Percentiles rank a stretch among this genome's conserved stretches.
These are phyloP conservation scores for Talaromyces pinophilus DNA, from an alignment of 2,329 filamentous ascomycete genomes.

Conservation along the genomic window DNA sequence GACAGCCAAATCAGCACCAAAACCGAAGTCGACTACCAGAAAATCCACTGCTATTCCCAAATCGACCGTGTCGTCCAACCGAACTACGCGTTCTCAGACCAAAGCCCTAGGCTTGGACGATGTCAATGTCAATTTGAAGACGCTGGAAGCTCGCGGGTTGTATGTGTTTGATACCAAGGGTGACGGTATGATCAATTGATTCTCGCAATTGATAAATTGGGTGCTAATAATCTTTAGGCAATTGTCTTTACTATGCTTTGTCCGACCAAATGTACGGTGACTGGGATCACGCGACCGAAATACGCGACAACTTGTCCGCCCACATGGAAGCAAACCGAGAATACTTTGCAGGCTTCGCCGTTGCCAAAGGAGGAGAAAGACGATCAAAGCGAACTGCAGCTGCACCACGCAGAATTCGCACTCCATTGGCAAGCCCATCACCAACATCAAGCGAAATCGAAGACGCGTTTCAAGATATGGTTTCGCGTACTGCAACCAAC, in stretches of 20 bases:
- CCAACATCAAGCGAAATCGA: slow-evolving; percentile 59
- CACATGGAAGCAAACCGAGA: slow-evolving; percentile 63
- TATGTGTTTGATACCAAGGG: slow-evolving; percentile 62
- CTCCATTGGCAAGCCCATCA: slow-evolving; percentile 25
- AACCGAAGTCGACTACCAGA: not conserved
- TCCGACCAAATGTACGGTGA: slow-evolving; percentile 67
- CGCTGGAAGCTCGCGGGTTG: slow-evolving; percentile 57
- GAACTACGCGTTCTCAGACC: slow-evolving; percentile 20
- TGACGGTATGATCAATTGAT: slow-evolving; percentile 56
- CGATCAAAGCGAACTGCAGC: slow-evolving; percentile 56
- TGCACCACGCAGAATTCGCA: slow-evolving; percentile 39
- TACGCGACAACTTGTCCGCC: slow-evolving; percentile 60
- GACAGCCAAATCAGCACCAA: not conserved
- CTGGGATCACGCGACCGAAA: slow-evolving; percentile 58
- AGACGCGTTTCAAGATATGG: slow-evolving; percentile 59
- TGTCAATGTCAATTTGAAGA: slow-evolving; percentile 19
- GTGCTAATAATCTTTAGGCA: slow-evolving; percentile 50
- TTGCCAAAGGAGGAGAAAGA: slow-evolving; percentile 57
- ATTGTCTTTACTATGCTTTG: slow-evolving; percentile 69
- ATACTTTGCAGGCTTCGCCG: slow-evolving; percentile 66
- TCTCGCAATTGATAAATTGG: not conserved
- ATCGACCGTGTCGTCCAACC: not conserved
- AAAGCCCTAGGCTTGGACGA: slow-evolving; percentile 17
- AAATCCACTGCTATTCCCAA: slow-evolving; percentile 6
- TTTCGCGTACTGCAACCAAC: slow-evolving; percentile 60